These are phyloP conservation scores for Dipteronia dyeriana DNA, from an alignment of 345 rosid species.

Conservation along the genomic window DNA sequence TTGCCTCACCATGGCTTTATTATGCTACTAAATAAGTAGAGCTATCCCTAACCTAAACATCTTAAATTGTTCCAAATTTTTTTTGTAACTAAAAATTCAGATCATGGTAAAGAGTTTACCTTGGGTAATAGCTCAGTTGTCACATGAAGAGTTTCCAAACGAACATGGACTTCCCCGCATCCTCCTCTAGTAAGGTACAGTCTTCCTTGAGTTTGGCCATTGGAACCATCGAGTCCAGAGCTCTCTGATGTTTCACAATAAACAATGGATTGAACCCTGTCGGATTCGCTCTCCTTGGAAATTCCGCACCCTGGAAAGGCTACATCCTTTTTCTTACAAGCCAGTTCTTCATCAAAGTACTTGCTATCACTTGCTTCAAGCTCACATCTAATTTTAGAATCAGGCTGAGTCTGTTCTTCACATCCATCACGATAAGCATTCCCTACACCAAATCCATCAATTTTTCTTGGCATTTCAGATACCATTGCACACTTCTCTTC, in stretches of 20 bases:
- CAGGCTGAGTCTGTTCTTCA: conserved; percentile 12
- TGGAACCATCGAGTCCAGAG: conserved; percentile 33
- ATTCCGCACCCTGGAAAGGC: conserved; percentile 25
- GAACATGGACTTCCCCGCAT: conserved; percentile 26
- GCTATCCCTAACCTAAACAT: background rate
- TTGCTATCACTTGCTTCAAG: conserved; percentile 35
- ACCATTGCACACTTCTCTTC: conserved; percentile 25
- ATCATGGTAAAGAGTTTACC: conserved; percentile 37
- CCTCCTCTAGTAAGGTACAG: conserved; percentile 40
- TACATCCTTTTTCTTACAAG: conserved; percentile 34
- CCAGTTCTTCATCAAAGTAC: conserved; percentile 37
- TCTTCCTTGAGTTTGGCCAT: conserved; percentile 35
- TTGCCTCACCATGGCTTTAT: conserved; percentile 14
- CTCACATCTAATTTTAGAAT: conserved; percentile 21
- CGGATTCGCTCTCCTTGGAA: conserved; percentile 34
- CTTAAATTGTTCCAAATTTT: conserved; percentile 8
- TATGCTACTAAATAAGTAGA: conserved; percentile 4
- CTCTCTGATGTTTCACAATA: conserved; percentile 37
- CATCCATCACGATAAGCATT: conserved; percentile 22
- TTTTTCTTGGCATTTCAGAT: conserved; percentile 25
- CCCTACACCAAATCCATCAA: conserved; percentile 18
- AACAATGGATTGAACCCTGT: conserved; percentile 30
- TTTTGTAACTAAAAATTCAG: conserved; percentile 12
- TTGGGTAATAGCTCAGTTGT: conserved; percentile 29
- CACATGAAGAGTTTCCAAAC: conserved; percentile 23